Conservation (phyloP, 1,139 yeast species). For the Hemisphaericaspora xylofermentans region DNA sequence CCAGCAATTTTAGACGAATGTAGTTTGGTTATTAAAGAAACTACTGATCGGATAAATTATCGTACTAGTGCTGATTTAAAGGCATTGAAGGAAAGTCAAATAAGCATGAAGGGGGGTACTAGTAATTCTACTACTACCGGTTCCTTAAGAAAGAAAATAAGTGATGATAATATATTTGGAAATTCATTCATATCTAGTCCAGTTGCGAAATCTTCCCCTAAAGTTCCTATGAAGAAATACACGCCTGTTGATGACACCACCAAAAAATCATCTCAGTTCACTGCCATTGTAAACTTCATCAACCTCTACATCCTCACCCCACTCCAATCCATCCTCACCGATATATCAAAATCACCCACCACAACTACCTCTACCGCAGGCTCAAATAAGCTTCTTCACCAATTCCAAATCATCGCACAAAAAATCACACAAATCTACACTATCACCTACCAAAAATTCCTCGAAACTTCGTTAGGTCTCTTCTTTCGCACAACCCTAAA, state of each 20-base stretch:
- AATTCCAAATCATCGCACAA: neutral
- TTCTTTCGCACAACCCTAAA: constrained; percentile 48
- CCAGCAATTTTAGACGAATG: constrained; percentile 60
- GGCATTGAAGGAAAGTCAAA: constrained; percentile 23
- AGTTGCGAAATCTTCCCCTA: constrained; percentile 1
- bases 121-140: constrained; percentile 13
- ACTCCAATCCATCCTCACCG: constrained; percentile 5
- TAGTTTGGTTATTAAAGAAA: constrained; percentile 49
- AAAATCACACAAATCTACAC: constrained; percentile 1
- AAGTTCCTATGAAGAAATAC: neutral
- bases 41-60: constrained; percentile 42
- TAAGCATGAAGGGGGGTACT: constrained; percentile 16
- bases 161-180: constrained; percentile 33
- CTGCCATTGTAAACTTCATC: neutral
- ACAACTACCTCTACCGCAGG: neutral
- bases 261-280: neutral
- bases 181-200: constrained; percentile 20
- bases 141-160: constrained; percentile 1
- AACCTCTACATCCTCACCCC: constrained; percentile 6
- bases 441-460: constrained; percentile 14
- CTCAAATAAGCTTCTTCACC: constrained; percentile 1
- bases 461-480: constrained; percentile 39
- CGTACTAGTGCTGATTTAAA: constrained; percentile 33
- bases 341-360: neutral
- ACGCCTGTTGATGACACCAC: neutral